phyloP scores from a whole-genome alignment of 495 filamentous ascomycete genomes.

The Ramalina peruviana region DNA sequence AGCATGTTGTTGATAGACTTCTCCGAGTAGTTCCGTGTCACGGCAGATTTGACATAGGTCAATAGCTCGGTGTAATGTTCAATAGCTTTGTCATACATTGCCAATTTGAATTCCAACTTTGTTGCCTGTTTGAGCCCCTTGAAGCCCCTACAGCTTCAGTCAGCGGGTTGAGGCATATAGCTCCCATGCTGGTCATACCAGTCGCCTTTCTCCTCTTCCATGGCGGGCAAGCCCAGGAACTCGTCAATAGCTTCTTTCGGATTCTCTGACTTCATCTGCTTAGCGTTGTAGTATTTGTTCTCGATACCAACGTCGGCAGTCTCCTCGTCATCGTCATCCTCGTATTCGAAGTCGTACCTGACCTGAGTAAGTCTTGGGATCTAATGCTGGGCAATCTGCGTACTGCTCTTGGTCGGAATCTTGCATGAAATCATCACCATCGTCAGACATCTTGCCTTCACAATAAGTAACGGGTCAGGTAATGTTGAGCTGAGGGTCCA shows the following conservation, averaged over 20 bases:
- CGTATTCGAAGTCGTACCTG: conserved; percentile 95
- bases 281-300: conserved; percentile 99
- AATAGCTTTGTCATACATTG: conserved; percentile 74
- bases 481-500: too few species aligned
- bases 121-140: conserved; percentile 96
- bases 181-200: conserved; percentile 39
- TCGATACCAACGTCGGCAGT: conserved; percentile 85
- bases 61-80: conserved; percentile 91
- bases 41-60: conserved; percentile 92
- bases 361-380: conserved; percentile 5
- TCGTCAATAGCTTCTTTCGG: conserved; percentile 83
- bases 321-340: conserved; percentile 81
- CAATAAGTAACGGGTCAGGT: too few species aligned
- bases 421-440: conserved; percentile 98
- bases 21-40: conserved; percentile 96
- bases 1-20: conserved; percentile 99
- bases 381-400: not conserved
- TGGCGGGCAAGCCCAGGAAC: conserved; percentile 69
- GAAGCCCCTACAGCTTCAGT: conserved; percentile 54
- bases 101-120: conserved; percentile 86
- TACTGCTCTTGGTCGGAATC: conserved; percentile 84
- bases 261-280: conserved; percentile 79
- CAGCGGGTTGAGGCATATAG: conserved; percentile 7
- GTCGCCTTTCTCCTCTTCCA: conserved; percentile 86
- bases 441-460: conserved; percentile 71